Percentiles rank a stretch among this genome's conserved stretches.
phyloP scores from a whole-genome alignment of 2,329 filamentous ascomycete species.

The Fusarium marasasianum region DNA sequence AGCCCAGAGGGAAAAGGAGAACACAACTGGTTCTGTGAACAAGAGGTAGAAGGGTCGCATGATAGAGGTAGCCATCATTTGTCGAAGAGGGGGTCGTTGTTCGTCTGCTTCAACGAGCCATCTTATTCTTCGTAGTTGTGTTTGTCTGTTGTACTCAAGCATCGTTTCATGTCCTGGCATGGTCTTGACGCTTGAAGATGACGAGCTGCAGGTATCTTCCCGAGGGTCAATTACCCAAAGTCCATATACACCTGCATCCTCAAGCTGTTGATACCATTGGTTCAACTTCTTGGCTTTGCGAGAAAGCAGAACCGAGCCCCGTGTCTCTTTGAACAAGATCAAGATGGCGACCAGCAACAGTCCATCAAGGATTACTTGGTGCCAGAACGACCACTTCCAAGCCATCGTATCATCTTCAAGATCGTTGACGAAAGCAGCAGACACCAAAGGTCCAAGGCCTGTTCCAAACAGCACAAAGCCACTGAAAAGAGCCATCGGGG shows the following conservation, averaged over 20 bases:
- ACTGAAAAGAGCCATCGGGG: slow-evolving; percentile 90
- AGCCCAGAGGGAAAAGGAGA: slow-evolving; percentile 90
- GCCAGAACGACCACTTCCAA: slow-evolving; percentile 92
- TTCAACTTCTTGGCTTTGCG: slow-evolving; percentile 80
- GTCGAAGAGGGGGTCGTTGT: slow-evolving; percentile 71
- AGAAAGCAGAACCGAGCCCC: slow-evolving; percentile 81
- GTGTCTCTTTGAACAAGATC: slow-evolving; percentile 81
- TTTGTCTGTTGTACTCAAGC: slow-evolving; percentile 7
- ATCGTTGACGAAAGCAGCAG: slow-evolving; percentile 73
- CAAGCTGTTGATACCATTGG: slow-evolving; percentile 78
- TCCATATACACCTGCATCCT: slow-evolving; percentile 68
- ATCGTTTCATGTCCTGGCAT: slow-evolving; percentile 4
- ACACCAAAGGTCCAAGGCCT: slow-evolving; percentile 78
- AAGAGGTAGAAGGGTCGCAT: slow-evolving; percentile 82
- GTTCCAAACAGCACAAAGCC: slow-evolving; percentile 81
- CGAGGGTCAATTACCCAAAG: slow-evolving; percentile 49
- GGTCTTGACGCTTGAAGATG: slow-evolving; percentile 34
- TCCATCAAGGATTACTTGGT: slow-evolving; percentile 77
- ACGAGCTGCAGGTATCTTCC: slow-evolving; percentile 27
- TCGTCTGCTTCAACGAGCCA: slow-evolving; percentile 86
- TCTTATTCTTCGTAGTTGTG: slow-evolving; percentile 64
- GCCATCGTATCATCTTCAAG: slow-evolving; percentile 54
- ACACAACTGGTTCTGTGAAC: slow-evolving; percentile 79
- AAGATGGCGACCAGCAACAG: slow-evolving; percentile 69
- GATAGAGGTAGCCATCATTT: slow-evolving; percentile 78